A percentile compares a stretch with the other conserved stretches of the same genome.
Conservation (phyloP, 1,284 basidiomycete genomes). For the Cryptococcus depauperatus region DNA sequence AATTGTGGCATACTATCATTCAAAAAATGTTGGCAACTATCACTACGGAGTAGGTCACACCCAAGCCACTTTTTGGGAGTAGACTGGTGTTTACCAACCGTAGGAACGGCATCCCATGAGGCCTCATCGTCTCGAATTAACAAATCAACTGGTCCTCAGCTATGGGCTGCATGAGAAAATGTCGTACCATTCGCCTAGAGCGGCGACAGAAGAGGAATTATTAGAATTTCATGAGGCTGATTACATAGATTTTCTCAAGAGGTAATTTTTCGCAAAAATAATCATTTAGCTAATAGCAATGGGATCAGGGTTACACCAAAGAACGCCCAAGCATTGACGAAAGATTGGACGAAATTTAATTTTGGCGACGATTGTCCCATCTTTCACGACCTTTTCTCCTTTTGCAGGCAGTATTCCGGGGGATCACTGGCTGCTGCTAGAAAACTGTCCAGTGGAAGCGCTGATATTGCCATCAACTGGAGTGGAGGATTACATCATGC, state of each 20-base stretch:
- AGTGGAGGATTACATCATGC: constrained; percentile 92
- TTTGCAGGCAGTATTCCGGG: constrained; percentile 85
- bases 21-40: constrained; percentile 86
- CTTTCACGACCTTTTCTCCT: constrained; percentile 85
- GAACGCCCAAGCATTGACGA: constrained; percentile 50
- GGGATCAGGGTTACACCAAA: constrained; percentile 34
- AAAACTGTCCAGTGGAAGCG: constrained; percentile 72
- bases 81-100: constrained; percentile 4
- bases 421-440: constrained; percentile 82
- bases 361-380: constrained; percentile 92
- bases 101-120: constrained; percentile 99
- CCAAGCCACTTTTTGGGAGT: not conserved
- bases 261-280: constrained; percentile 48
- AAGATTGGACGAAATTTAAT: constrained; percentile 72
- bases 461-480: constrained; percentile 97
- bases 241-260: constrained; percentile 88
- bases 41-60: constrained; percentile 72
- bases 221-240: constrained; percentile 84
- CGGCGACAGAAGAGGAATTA: constrained; percentile 83
- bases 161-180: constrained; percentile 96
- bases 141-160: constrained; percentile 89
- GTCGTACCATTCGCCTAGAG: constrained; percentile 81
- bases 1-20: constrained; percentile 91
- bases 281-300: not conserved
- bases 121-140: constrained; percentile 85